These are phyloP conservation scores for Ormosia emarginata DNA, from an alignment of 306 rosid species.

Conservation along the genomic window DNA sequence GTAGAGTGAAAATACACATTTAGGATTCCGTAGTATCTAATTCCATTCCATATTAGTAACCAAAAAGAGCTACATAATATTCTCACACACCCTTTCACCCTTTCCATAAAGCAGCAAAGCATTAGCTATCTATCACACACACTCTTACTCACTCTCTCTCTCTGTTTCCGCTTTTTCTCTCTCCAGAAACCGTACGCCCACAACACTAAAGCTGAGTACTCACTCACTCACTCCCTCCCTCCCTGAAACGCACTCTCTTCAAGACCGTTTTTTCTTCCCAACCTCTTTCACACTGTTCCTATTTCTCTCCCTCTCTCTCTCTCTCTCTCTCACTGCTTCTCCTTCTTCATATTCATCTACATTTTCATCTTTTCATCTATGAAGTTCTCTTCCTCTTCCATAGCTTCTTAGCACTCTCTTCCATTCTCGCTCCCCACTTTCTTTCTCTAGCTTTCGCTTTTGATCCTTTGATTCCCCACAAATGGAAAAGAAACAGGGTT, in stretches of 20 bases:
- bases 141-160: not conserved
- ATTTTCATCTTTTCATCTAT: constrained; percentile 1
- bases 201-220: not conserved
- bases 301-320: not conserved
- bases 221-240: not conserved
- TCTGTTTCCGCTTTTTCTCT: constrained; percentile 21
- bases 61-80: not conserved
- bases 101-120: constrained; percentile 26
- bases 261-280: constrained; percentile 3
- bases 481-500: constrained; percentile 91
- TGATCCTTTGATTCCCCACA: not conserved
- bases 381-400: constrained; percentile 5
- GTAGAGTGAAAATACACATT: no score
- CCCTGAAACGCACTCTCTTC: not conserved
- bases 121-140: not conserved
- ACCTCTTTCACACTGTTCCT: not conserved
- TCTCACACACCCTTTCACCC: not conserved
- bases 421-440: not conserved
- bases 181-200: constrained; percentile 34
- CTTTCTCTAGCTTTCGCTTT: no score
- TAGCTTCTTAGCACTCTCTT: not conserved
- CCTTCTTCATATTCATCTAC: not conserved
- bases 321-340: not conserved
- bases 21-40: no score
- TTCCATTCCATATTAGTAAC: no score